Base-by-base conservation (phyloP, 805 yeast species). In the Saccharomycopsis babjevae region DNA sequence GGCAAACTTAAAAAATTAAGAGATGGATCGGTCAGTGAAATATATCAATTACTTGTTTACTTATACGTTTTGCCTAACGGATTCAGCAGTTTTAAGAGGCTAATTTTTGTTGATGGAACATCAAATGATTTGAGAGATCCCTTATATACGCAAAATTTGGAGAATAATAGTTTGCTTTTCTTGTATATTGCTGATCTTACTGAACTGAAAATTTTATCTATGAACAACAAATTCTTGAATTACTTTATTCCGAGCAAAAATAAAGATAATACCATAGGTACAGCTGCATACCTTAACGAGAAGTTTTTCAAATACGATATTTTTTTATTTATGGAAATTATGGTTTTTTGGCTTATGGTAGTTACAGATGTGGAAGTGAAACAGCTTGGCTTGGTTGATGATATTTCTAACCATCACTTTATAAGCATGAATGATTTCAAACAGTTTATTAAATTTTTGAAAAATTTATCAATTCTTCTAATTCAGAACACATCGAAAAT, bases 341-440 rank as follows among this genome's bases (percentile, higher is more conserved):
- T 83, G 62, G 83, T 90, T 0, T 86, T 84, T 66, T 81, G 88
- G 81, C 71, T 88, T 50, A 78, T 82, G 30, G 82, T 88, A 8
- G 79, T 88, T 1, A 85, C 83, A 65, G 96, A 88, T 67, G 72
- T 74, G 11, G 92, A 85, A 65, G 71, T 85, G 10, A 38, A 46
- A 38, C 56, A 60, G 34, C 28, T 57, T 11, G 57, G 46, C 4
- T 43, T 56, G 11, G 38, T 25, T 5, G 59, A 57, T 34, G 55
- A 58, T 3, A 20, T 50, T 16, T 78, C 80, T 60, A 70, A 69
- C 11, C 73, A 70, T 3, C 69, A 73, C 34, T 75, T 81, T 39
- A 70, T 84, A 16, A 66, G 72, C 5, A 64, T 68, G 58, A 74
- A 67, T 1, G 77, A 77, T 54, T 78, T 80, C 18, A 61, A 64